phyloP scores from a whole-genome alignment of 805 yeast species.

The Candida anglica region DNA sequence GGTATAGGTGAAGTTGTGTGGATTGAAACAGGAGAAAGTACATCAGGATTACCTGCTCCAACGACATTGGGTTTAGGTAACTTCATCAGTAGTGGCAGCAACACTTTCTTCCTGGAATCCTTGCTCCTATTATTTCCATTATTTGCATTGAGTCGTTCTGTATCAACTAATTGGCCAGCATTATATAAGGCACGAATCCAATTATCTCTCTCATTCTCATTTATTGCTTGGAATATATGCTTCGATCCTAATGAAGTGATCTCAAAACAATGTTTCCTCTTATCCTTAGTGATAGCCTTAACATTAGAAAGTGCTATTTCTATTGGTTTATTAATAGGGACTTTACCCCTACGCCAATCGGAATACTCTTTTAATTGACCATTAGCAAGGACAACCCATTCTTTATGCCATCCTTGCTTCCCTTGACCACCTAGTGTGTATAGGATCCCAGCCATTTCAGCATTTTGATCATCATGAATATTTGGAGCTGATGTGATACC shows the following conservation, averaged over 20 bases:
- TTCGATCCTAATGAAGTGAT: constrained; percentile 64
- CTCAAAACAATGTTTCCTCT: constrained; percentile 63
- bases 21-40: constrained; percentile 30
- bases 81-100: background rate
- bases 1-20: constrained; percentile 15
- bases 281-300: constrained; percentile 45
- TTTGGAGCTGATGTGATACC: background rate
- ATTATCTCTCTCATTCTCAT: constrained; percentile 58
- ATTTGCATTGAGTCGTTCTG: constrained; percentile 9
- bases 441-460: constrained; percentile 46
- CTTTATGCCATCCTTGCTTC: constrained; percentile 79
- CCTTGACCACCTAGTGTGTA: constrained; percentile 59
- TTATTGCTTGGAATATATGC: constrained; percentile 71
- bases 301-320: constrained; percentile 66
- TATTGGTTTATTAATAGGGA: constrained; percentile 61
- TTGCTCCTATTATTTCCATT: background rate
- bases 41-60: background rate
- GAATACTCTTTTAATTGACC: constrained; percentile 68
- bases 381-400: constrained; percentile 74
- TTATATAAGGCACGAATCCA: constrained; percentile 67
- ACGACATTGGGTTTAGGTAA: background rate
- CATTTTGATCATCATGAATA: constrained; percentile 20
- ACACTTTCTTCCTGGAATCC: background rate
- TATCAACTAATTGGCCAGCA: constrained; percentile 47
- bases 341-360: constrained; percentile 74